These are phyloP conservation scores for Malassezia japonica DNA, from an alignment of 1,284 basidiomycete genomes.

Conservation along the genomic window DNA sequence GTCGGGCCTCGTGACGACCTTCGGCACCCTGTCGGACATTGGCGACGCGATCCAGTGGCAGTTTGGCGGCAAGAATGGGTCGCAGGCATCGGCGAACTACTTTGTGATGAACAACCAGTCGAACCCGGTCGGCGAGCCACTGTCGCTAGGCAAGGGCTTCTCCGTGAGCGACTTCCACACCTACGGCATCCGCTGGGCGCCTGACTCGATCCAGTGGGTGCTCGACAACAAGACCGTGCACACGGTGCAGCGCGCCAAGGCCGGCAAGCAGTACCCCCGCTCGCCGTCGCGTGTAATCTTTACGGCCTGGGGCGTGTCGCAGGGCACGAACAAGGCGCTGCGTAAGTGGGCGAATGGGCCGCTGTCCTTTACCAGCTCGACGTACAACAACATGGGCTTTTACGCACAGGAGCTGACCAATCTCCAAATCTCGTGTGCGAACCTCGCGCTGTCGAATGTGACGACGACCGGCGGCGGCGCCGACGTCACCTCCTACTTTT, in stretches of 20 bases:
- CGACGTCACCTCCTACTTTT: conserved; percentile 22
- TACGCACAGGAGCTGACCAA: conserved; percentile 37
- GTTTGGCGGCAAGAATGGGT: conserved; percentile 22
- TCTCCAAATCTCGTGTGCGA: conserved; percentile 26
- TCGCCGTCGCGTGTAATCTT: conserved; percentile 36
- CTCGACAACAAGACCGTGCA: conserved; percentile 32
- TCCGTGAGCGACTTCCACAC: conserved; percentile 30
- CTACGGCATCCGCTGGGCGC: conserved; percentile 37
- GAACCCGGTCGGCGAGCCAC: conserved; percentile 6
- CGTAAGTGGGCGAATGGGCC: conserved; percentile 35
- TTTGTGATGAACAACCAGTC: conserved; percentile 20
- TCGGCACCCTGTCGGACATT: conserved; percentile 31
- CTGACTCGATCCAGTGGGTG: conserved; percentile 26
- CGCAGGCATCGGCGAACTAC: conserved; percentile 25
- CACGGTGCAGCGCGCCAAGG: conserved; percentile 20
- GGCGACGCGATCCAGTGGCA: conserved; percentile 39
- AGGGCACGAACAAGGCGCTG: conserved; percentile 9
- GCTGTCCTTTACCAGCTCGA: conserved; percentile 24
- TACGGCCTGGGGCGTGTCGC: conserved; percentile 31
- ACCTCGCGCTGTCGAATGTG: conserved; percentile 16
- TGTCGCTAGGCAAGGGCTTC: conserved; percentile 3
- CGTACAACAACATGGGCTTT: conserved; percentile 31
- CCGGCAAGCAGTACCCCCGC: conserved; percentile 24
- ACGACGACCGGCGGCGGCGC: conserved; percentile 13
- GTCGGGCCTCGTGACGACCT: conserved; percentile 33